Evolutionary conservation across 2,329 filamentous ascomycete species (phyloP).

Genomic region (Xylariales sp.): DNA sequence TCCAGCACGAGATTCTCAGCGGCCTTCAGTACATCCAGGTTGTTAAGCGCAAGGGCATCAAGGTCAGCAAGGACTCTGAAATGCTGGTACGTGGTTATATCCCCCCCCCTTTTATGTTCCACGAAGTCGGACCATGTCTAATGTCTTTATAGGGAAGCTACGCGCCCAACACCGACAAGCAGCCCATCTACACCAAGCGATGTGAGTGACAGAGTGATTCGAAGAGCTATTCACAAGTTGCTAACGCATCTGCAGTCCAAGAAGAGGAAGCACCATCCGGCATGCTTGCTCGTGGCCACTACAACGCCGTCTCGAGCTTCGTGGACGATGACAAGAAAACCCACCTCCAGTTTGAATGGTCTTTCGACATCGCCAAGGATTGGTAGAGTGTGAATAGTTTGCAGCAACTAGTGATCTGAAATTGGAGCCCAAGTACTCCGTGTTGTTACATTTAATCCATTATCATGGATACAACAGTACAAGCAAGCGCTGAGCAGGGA

Average conservation of each 20-base stretch:
- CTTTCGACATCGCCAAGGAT: slow-evolving; percentile 94
- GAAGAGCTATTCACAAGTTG: background rate
- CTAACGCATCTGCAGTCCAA: slow-evolving; percentile 57
- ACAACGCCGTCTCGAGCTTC: slow-evolving; percentile 85
- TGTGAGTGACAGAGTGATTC: slow-evolving; percentile 58
- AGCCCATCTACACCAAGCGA: slow-evolving; percentile 81
- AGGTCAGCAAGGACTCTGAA: slow-evolving; percentile 88
- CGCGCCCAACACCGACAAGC: slow-evolving; percentile 85
- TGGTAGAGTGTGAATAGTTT: slow-evolving; percentile 49
- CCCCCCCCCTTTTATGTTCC: no score
- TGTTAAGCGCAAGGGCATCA: slow-evolving; percentile 84
- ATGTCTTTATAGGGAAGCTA: slow-evolving; percentile 90
- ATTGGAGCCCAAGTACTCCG: no score
- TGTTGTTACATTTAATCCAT: no score
- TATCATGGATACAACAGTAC: no score
- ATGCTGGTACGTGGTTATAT: slow-evolving; percentile 79
- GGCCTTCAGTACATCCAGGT: slow-evolving; percentile 95
- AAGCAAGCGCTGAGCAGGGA: no score
- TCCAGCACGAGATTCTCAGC: slow-evolving; percentile 93
- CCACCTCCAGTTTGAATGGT: slow-evolving; percentile 92
- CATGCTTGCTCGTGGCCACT: slow-evolving; percentile 85
- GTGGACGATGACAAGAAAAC: slow-evolving; percentile 91
- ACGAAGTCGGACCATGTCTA: no score
- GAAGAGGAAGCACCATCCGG: slow-evolving; percentile 89
- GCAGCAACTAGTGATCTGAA: background rate